Conservation (phyloP, 1,284 basidiomycete species). For the Spongispora temasekensis region DNA sequence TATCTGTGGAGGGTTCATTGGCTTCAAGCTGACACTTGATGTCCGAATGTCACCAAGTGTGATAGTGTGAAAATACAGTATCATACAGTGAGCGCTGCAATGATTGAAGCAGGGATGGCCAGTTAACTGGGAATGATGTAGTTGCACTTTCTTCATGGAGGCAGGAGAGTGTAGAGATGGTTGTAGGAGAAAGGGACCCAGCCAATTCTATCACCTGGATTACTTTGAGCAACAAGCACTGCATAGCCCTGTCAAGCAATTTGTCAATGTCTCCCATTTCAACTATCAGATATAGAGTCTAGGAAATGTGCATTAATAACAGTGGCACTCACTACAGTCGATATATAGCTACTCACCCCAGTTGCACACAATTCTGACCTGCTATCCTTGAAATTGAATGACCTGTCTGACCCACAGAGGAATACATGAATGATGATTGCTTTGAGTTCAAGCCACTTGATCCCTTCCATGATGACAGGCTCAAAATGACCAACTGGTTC, state of each 20-base stretch:
- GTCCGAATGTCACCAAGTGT: not conserved
- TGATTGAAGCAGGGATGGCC: not conserved
- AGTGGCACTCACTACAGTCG: not conserved
- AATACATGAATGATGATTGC: not conserved
- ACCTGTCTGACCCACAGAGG: not conserved
- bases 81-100: not conserved
- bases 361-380: not conserved
- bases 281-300: not conserved
- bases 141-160: not conserved
- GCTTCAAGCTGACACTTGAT: not conserved
- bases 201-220: not conserved
- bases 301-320: not conserved
- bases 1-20: too few species aligned
- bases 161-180: not conserved
- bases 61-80: not conserved
- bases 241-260: not conserved
- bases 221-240: not conserved
- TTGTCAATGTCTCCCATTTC: not conserved
- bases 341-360: not conserved
- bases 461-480: not conserved
- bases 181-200: not conserved
- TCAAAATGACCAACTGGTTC: not conserved
- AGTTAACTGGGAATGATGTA: conserved; percentile 31
- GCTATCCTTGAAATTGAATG: not conserved
- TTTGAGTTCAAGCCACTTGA: not conserved